Evolutionary conservation across 1,284 basidiomycete genomes (phyloP).

Genomic region (Cryptococcus sp.): DNA sequence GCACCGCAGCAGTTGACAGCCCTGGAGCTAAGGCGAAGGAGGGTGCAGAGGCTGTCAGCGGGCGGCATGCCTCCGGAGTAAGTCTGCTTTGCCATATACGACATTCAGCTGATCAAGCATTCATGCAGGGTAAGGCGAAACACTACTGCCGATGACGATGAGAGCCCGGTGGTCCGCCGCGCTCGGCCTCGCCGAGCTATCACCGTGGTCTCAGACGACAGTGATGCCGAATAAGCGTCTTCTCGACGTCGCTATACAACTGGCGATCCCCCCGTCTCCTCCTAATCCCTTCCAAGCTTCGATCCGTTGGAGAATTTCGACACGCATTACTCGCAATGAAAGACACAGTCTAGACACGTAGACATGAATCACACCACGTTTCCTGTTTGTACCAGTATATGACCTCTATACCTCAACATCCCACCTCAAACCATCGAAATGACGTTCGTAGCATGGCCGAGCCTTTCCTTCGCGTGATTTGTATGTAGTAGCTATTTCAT

Average conservation of each 20-base stretch:
- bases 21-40: neutral
- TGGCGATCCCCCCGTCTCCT: neutral
- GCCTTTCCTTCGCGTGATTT: too few species aligned
- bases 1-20: neutral
- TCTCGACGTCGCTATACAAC: too few species aligned
- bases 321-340: too few species aligned
- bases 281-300: neutral
- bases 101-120: neutral
- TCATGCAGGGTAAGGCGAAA: neutral
- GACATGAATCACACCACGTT: too few species aligned
- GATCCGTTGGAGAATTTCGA: neutral
- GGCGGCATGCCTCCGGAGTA: neutral
- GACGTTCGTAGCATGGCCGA: too few species aligned
- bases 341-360: too few species aligned
- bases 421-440: too few species aligned
- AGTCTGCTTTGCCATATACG: neutral
- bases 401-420: too few species aligned
- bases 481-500: too few species aligned
- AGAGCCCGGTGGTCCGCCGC: constrained; percentile 3
- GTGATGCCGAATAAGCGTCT: too few species aligned
- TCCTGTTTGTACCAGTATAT: too few species aligned
- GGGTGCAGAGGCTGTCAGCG: neutral
- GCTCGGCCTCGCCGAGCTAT: neutral
- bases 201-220: neutral
- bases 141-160: constrained; percentile 1